These are phyloP conservation scores for Vitis rotundifolia DNA, from an alignment of 164 flowering plant species.

Conservation along the genomic window DNA sequence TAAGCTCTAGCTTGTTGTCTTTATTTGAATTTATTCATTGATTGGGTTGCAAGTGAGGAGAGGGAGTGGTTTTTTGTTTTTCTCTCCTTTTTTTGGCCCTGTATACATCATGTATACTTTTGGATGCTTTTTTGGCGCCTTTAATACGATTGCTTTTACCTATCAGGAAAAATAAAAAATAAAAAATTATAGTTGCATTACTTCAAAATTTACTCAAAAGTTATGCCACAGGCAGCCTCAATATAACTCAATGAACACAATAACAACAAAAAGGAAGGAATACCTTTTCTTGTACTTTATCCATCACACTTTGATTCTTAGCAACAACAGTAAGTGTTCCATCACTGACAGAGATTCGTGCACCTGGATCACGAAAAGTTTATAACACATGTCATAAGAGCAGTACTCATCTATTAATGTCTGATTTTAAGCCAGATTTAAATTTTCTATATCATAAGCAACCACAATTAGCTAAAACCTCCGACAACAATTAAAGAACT, in stretches of 20 bases:
- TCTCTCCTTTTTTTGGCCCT: too few species aligned
- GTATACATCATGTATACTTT: too few species aligned
- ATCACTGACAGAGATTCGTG: slow-evolving; percentile 73
- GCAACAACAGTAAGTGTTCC: slow-evolving; percentile 82
- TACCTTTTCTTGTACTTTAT: slow-evolving; percentile 85
- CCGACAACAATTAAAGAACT: background rate
- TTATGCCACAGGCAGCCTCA: background rate
- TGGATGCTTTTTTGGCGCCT: too few species aligned
- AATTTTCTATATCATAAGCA: background rate
- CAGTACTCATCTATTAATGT: background rate
- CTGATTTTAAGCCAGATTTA: background rate
- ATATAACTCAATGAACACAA: background rate
- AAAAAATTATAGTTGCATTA: too few species aligned
- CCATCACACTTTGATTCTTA: slow-evolving; percentile 77
- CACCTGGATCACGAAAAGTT: slow-evolving; percentile 45
- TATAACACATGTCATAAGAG: background rate
- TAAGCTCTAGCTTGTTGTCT: too few species aligned
- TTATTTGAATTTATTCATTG: too few species aligned
- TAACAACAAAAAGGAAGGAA: background rate
- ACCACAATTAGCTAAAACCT: background rate
- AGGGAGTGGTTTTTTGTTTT: too few species aligned
- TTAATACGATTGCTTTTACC: too few species aligned
- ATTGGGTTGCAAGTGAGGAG: too few species aligned
- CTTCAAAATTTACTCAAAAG: background rate
- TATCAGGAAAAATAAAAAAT: too few species aligned